Evolutionary conservation across 2,329 filamentous ascomycete genomes (phyloP).

Genomic region (Colletotrichum karsti): DNA sequence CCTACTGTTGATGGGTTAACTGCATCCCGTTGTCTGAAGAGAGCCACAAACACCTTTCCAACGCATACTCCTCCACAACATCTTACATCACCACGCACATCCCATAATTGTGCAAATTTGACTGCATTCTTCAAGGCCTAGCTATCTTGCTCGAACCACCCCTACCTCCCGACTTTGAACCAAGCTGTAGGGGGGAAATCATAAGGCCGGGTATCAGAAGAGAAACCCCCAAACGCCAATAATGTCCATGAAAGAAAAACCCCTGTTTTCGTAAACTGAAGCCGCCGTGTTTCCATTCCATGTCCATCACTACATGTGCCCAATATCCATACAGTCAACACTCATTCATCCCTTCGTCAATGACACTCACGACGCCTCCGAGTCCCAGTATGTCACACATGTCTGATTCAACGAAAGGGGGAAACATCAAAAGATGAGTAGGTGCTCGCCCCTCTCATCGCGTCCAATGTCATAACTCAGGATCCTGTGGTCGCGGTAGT

Average conservation of each 20-base stretch:
- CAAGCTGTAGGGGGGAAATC: neutral
- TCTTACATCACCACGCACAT: too few relatives aligned
- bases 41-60: too few relatives aligned
- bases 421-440: slow-evolving; percentile 22
- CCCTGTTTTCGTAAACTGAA: neutral
- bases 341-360: neutral
- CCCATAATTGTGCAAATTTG: neutral
- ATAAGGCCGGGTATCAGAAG: slow-evolving; percentile 20
- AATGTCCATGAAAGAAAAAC: neutral
- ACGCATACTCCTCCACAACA: too few relatives aligned
- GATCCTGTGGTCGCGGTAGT: slow-evolving; percentile 76
- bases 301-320: neutral
- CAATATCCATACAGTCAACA: neutral
- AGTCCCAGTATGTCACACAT: neutral
- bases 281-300: neutral
- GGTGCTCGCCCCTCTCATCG: slow-evolving; percentile 39
- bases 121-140: slow-evolving; percentile 8
- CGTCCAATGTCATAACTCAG: slow-evolving; percentile 73
- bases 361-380: neutral
- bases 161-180: neutral
- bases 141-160: neutral
- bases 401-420: neutral
- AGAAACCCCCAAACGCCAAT: slow-evolving; percentile 5
- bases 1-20: too few relatives aligned
- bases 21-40: too few relatives aligned